A percentile compares a stretch with the other conserved stretches of the same genome.
Conservation (phyloP, 2,329 filamentous ascomycete genomes). For the Ambrosiella xylebori region DNA sequence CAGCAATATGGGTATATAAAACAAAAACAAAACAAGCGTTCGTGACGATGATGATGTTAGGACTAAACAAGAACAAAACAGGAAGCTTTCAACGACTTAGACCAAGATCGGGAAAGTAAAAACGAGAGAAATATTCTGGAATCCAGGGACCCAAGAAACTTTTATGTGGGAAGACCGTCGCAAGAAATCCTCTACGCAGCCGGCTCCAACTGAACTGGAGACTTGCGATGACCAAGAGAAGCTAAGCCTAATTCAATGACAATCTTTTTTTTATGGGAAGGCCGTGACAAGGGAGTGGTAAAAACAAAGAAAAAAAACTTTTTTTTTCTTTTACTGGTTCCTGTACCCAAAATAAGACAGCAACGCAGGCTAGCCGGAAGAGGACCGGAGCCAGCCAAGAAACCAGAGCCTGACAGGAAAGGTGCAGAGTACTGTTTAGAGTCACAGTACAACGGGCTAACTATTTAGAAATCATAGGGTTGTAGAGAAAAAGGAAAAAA, state of each 20-base stretch:
- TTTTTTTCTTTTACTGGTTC: slow-evolving; percentile 1
- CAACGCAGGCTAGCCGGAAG: slow-evolving; percentile 4
- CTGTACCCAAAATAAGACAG: background rate
- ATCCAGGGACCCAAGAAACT: slow-evolving; percentile 3
- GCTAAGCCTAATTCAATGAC: background rate
- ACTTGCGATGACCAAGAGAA: no score
- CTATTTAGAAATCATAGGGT: no score
- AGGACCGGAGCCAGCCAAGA: slow-evolving; percentile 7
- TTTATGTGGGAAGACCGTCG: slow-evolving; percentile 7
- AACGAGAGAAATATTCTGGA: background rate
- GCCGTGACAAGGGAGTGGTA: slow-evolving; percentile 4
- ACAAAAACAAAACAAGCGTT: background rate
- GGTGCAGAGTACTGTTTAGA: background rate
- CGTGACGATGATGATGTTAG: background rate
- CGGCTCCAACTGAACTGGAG: no score
- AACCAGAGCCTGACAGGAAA: background rate
- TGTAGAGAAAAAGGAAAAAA: no score
- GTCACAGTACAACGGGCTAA: background rate
- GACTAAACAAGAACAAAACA: background rate
- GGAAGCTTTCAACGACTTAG: slow-evolving; percentile 4
- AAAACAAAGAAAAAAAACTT: background rate
- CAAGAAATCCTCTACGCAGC: no score
- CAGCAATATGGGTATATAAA: background rate
- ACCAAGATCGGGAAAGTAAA: slow-evolving; percentile 7
- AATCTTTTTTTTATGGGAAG: slow-evolving; percentile 6